Base-by-base conservation (phyloP, 495 filamentous ascomycete species). In the Neurospora sp. region DNA sequence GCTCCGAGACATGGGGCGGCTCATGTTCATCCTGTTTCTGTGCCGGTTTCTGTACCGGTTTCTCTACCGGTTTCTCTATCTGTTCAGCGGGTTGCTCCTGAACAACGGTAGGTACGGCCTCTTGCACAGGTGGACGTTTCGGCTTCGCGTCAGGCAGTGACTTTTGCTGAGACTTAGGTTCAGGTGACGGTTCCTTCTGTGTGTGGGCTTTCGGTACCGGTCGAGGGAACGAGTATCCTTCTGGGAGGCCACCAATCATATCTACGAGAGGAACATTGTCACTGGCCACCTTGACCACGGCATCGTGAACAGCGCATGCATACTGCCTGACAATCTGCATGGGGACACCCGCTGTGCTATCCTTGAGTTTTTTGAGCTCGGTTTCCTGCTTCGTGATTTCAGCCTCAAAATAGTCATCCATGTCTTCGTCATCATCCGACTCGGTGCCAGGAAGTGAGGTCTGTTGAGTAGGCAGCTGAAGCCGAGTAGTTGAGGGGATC, bases 391-490 rank as follows among this genome's bases (percentile, higher is more conserved):
- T 83, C 9, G 76, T 74, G 71, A 87, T 86, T 72, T 85, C 77
- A 3, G 79, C 74, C 69, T 85, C 82, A 54, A 88, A 86, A 40
- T 85, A 85, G 27, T 84, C 83, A 37, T 85, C 85, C 70, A 88
- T 82, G 39, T 87, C 86, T 66, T 88, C 85, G 35, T 86, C 82
- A n/a, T 79, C 85, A 18, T 83, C 86, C n/a, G 85, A 87, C 48
- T 86, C 85, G 4, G 77, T 69, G n/a, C 79, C 76, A 41, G 78
- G 72, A 5, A 75, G 35, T 9, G 74, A 72, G 5, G 70, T 54
- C 73, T 81, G 79, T 41, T 77, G 82, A 44, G 75, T 71, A 6
- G 83, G 82, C 37, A 82, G 38, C 41, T 77, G 77, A 10, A 79
- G 41, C 37, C 74, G 74, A 18, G 48, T 69, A 16, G 71, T 31